These are phyloP conservation scores for Luvunga scandens DNA, from an alignment of 345 rosid species.

Conservation along the genomic window DNA sequence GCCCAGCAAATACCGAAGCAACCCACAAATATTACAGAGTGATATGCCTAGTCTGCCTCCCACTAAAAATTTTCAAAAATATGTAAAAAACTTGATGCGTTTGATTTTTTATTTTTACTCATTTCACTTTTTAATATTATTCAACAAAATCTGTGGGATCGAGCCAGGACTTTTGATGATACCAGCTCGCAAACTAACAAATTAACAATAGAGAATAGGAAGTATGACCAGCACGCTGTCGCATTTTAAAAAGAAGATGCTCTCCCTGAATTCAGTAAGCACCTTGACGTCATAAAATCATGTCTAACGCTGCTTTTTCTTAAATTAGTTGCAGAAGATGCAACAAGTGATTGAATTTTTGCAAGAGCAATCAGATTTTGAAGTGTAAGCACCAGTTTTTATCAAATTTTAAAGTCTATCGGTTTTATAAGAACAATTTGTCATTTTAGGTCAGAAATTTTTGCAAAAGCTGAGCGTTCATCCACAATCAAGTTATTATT, in stretches of 20 bases:
- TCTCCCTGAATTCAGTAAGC: not conserved
- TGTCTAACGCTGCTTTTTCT: not conserved
- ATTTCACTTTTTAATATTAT: not conserved
- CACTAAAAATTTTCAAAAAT: not conserved
- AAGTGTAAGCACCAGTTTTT: not conserved
- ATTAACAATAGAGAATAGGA: not conserved
- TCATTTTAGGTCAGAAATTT: not conserved
- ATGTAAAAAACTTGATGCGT: not conserved
- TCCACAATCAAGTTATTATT: no score
- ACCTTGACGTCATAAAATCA: not conserved
- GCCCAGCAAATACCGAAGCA: not conserved
- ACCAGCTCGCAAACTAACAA: not conserved
- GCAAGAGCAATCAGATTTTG: not conserved
- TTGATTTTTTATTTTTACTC: no score
- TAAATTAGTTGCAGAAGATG: not conserved
- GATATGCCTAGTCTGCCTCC: not conserved
- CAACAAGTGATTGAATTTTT: not conserved
- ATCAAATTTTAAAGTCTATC: not conserved
- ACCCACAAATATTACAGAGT: not conserved
- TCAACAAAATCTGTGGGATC: not conserved
- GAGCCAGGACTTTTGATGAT: conserved; percentile 2
- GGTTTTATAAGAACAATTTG: not conserved
- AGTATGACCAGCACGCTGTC: not conserved
- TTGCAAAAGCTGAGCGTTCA: not conserved
- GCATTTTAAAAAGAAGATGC: not conserved